phyloP scores from a whole-genome alignment of 768 basidiomycete genomes.

The Phylloporus arenicola region DNA sequence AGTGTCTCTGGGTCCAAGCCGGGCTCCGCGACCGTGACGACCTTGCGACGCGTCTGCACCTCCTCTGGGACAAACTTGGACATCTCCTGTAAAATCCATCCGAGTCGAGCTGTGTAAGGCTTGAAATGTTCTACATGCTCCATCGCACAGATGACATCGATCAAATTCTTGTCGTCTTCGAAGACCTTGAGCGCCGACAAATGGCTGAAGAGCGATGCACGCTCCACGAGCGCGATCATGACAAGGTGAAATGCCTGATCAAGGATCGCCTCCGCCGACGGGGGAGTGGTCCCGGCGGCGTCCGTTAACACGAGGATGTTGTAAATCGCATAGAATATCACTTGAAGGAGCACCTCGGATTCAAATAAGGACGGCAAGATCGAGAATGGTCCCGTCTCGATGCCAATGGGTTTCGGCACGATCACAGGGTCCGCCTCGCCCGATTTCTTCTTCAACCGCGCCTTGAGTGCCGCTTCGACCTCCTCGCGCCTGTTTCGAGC shows the following conservation, averaged over 20 bases:
- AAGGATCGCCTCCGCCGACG: constrained; percentile 83
- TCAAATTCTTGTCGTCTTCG: constrained; percentile 53
- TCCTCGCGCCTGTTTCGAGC: constrained; percentile 90
- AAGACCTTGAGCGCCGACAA: constrained; percentile 52
- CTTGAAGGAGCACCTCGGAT: constrained; percentile 66
- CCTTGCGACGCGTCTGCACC: constrained; percentile 45
- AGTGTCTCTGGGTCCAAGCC: constrained; percentile 55
- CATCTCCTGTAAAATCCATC: constrained; percentile 70
- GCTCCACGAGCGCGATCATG: constrained; percentile 80
- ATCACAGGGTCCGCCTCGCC: constrained; percentile 64
- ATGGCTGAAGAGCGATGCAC: constrained; percentile 54
- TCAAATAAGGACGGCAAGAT: constrained; percentile 60
- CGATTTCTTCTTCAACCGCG: constrained; percentile 59
- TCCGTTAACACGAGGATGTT: constrained; percentile 69
- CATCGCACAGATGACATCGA: constrained; percentile 69
- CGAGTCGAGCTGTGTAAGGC: constrained; percentile 61
- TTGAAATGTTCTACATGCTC: constrained; percentile 77
- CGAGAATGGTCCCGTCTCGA: constrained; percentile 65
- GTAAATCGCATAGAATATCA: constrained; percentile 77
- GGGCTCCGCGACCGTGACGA: constrained; percentile 33
- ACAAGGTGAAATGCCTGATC: constrained; percentile 84
- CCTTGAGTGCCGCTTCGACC: constrained; percentile 71
- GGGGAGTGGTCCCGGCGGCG: constrained; percentile 51
- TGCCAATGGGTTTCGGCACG: constrained; percentile 64
- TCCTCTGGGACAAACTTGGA: constrained; percentile 51